These are phyloP conservation scores for Scenedesmus sp. DNA, from an alignment of 163 green algal species.

Conservation along the genomic window DNA sequence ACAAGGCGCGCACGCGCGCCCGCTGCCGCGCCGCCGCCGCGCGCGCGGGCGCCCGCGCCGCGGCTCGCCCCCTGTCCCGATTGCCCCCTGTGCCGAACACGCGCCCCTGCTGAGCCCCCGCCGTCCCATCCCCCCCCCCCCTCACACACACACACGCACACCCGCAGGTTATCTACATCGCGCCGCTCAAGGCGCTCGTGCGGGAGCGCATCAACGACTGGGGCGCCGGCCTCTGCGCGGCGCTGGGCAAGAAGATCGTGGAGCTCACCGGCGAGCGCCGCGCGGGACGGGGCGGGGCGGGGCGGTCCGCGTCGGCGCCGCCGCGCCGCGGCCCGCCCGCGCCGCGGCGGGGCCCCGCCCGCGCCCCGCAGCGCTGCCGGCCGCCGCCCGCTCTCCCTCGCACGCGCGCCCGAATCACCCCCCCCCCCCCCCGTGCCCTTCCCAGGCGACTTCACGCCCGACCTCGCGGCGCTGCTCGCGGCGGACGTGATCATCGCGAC, in stretches of 20 bases:
- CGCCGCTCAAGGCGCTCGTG: conserved; percentile 91
- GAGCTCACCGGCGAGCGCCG: conserved; percentile 84
- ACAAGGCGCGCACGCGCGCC: conserved; percentile 48
- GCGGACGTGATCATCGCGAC: conserved; percentile 97
- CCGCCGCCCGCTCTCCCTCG: no score
- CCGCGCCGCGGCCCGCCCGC: no score
- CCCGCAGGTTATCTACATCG: conserved; percentile 84
- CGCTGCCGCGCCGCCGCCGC: no score
- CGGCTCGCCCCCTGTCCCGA: no score
- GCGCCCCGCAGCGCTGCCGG: no score
- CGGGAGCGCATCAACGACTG: conserved; percentile 95
- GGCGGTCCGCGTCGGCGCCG: no score
- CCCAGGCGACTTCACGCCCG: conserved; percentile 86
- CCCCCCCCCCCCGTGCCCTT: neutral
- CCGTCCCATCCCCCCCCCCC: no score
- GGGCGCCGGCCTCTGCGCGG: conserved; percentile 77
- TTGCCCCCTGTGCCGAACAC: no score
- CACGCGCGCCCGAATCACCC: neutral
- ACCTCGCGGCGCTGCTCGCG: conserved; percentile 80
- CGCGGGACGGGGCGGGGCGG: neutral
- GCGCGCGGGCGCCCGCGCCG: no score
- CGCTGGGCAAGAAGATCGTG: conserved; percentile 82
- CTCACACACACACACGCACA: no score
- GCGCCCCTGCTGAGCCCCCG: no score
- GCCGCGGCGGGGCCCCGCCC: no score